A percentile compares a stretch with the other conserved stretches of the same genome.
Conservation (phyloP, 371 early-diverging fungal species). For the Zychaea mexicana region DNA sequence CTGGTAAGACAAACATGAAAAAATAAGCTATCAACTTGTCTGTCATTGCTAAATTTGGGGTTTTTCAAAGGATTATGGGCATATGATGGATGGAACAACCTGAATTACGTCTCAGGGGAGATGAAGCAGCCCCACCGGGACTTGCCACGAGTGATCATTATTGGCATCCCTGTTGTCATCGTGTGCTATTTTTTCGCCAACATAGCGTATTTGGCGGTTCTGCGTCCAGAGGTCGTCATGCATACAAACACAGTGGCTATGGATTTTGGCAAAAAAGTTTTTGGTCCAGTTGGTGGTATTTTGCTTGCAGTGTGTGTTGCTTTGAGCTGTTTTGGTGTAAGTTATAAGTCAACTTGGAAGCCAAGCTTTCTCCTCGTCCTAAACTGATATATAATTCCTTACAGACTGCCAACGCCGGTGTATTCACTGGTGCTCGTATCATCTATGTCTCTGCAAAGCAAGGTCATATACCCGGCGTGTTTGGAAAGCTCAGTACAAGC, state of each 20-base stretch:
- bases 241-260: constrained; percentile 71
- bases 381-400: background rate
- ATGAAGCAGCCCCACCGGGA: constrained; percentile 84
- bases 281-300: constrained; percentile 73
- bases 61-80: constrained; percentile 77
- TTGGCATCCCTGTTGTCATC: constrained; percentile 77
- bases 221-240: constrained; percentile 69
- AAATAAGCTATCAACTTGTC: background rate
- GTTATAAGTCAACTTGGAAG: too few relatives aligned
- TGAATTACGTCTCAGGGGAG: constrained; percentile 90
- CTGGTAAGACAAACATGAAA: constrained; percentile 47
- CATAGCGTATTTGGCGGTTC: constrained; percentile 84
- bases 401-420: constrained; percentile 73
- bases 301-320: constrained; percentile 77
- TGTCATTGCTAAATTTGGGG: background rate
- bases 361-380: too few relatives aligned
- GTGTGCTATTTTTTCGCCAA: constrained; percentile 83
- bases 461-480: constrained; percentile 69
- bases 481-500: constrained; percentile 62
- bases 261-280: constrained; percentile 76
- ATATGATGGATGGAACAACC: constrained; percentile 89
- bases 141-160: constrained; percentile 70
- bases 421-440: constrained; percentile 77
- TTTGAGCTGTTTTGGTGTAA: constrained; percentile 73
- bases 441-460: constrained; percentile 74